phyloP scores from a whole-genome alignment of 805 yeast genomes.

The Starmerella bombicola region DNA sequence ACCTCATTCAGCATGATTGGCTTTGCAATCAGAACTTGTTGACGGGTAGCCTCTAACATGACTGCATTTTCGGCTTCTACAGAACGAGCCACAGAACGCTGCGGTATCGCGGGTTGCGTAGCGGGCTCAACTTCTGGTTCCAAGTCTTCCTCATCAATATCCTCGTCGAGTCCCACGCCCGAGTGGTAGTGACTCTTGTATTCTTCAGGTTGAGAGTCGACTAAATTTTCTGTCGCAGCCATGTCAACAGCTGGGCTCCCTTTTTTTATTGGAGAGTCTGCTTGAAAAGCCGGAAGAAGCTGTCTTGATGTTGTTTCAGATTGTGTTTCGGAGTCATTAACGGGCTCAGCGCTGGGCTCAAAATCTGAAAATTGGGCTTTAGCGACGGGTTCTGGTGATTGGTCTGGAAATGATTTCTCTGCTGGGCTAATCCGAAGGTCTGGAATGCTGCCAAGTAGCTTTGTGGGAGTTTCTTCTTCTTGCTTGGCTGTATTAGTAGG shows the following conservation, averaged over 20 bases:
- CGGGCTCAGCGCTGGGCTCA: not conserved
- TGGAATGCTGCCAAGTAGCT: too few species aligned
- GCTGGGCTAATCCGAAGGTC: too few species aligned
- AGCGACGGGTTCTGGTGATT: not conserved
- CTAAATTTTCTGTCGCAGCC: not conserved
- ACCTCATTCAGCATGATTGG: slow-evolving; percentile 12
- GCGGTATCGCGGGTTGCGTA: slow-evolving; percentile 11
- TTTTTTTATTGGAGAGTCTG: not conserved
- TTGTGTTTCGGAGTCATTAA: not conserved
- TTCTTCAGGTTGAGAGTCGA: not conserved
- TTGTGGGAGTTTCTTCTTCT: not conserved
- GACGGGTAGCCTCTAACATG: slow-evolving; percentile 17
- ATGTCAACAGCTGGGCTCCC: not conserved
- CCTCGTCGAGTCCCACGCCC: not conserved
- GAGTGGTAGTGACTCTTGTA: not conserved
- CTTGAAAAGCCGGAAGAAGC: not conserved
- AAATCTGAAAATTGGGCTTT: not conserved
- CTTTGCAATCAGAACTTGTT: slow-evolving; percentile 12
- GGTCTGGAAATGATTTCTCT: too few species aligned
- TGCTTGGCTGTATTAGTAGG: not conserved
- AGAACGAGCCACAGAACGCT: slow-evolving; percentile 15
- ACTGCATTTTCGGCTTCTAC: slow-evolving; percentile 15
- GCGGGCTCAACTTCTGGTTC: not conserved
- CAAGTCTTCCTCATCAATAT: not conserved
- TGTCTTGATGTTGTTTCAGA: not conserved